Percentiles rank a stretch among this genome's conserved stretches.
These are phyloP conservation scores for Fusarium irregulare DNA, from an alignment of 2,329 filamentous ascomycete species.

Conservation along the genomic window DNA sequence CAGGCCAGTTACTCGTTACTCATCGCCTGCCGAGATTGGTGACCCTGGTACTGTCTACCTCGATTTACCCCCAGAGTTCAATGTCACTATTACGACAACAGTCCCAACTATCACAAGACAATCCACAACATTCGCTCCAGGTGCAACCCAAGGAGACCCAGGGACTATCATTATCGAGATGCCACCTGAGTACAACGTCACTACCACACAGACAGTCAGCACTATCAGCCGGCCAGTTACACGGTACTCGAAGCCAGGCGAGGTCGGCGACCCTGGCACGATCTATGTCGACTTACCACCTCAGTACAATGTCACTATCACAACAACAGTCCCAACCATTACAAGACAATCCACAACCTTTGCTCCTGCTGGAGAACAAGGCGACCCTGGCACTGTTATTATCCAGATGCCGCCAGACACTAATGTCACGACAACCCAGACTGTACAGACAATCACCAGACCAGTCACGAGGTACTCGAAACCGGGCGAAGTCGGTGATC, in stretches of 20 bases:
- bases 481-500: conserved; percentile 8
- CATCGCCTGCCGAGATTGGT: conserved; percentile 3
- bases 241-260: conserved; percentile 1
- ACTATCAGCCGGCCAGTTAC: conserved; percentile 10
- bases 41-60: conserved; percentile 20
- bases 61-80: conserved; percentile 12
- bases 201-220: conserved; percentile 5
- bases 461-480: conserved; percentile 9
- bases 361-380: conserved; percentile 7
- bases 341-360: conserved; percentile 11
- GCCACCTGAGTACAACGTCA: conserved; percentile 15
- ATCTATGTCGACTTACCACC: conserved; percentile 20
- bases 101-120: conserved; percentile 9
- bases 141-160: conserved; percentile 11
- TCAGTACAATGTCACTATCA: conserved; percentile 28
- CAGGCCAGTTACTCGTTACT: conserved; percentile 14
- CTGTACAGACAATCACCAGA: conserved; percentile 13
- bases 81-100: conserved; percentile 17
- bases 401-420: conserved; percentile 12
- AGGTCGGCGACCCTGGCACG: conserved; percentile 18
- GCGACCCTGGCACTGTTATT: conserved; percentile 19
- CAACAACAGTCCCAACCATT: conserved; percentile 6
- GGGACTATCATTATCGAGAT: conserved; percentile 16
- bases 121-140: conserved; percentile 4
- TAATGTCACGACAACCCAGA: conserved; percentile 19